phyloP scores from a whole-genome alignment of 2,329 filamentous ascomycete genomes.

The Penicillium sp. region DNA sequence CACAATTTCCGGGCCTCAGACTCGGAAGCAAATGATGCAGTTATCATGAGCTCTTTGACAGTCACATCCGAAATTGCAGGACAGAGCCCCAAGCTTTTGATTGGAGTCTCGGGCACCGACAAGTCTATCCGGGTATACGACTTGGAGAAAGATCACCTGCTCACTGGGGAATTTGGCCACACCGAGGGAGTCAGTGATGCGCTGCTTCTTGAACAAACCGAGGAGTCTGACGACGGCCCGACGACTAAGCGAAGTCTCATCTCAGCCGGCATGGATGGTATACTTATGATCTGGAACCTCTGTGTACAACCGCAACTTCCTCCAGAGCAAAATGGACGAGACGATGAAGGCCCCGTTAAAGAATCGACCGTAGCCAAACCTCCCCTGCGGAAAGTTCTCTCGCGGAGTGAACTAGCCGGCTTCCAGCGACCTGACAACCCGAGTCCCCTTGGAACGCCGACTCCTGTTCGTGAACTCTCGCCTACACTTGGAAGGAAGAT shows the following conservation, averaged over 20 bases:
- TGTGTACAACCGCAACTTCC: slow-evolving; percentile 43
- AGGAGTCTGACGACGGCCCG: slow-evolving; percentile 49
- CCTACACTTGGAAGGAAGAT: slow-evolving; percentile 61
- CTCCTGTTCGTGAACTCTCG: slow-evolving; percentile 52
- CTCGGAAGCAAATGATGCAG: slow-evolving; percentile 77
- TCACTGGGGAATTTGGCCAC: slow-evolving; percentile 92
- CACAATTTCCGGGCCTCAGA: slow-evolving; percentile 84
- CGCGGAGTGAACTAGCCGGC: slow-evolving; percentile 83
- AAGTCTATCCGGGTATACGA: slow-evolving; percentile 95
- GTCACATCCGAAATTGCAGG: slow-evolving; percentile 61
- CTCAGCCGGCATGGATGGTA: slow-evolving; percentile 79
- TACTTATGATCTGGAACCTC: slow-evolving; percentile 77
- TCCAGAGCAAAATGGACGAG: slow-evolving; percentile 42
- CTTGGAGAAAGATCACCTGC: slow-evolving; percentile 72
- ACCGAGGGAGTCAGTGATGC: slow-evolving; percentile 92
- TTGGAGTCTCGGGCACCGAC: slow-evolving; percentile 91
- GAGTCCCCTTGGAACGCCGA: slow-evolving; percentile 50
- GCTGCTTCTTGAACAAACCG: slow-evolving; percentile 64
- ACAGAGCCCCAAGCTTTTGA: slow-evolving; percentile 68
- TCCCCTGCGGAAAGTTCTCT: slow-evolving; percentile 83
- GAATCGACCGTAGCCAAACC: slow-evolving; percentile 65
- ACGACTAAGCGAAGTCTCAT: slow-evolving; percentile 59
- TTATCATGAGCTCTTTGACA: slow-evolving; percentile 79
- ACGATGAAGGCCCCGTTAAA: slow-evolving; percentile 52
- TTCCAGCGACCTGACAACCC: slow-evolving; percentile 64